Conservation (phyloP, 1,284 basidiomycete genomes). For the Ceratobasidium sp. region DNA sequence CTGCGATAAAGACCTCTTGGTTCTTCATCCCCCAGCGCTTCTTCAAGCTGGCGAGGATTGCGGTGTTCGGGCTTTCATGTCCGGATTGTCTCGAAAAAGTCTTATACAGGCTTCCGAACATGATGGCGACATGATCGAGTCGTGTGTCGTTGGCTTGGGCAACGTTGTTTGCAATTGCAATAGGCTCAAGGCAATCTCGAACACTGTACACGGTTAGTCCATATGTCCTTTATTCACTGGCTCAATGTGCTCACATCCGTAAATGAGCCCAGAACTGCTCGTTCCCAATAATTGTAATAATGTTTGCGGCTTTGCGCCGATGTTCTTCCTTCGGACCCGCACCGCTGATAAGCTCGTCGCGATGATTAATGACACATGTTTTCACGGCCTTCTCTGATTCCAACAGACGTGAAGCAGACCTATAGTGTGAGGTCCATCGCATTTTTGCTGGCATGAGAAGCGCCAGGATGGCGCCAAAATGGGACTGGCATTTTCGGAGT, state of each 20-base stretch:
- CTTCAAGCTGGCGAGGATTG: conserved; percentile 22
- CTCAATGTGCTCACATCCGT: background rate
- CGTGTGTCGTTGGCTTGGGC: conserved; percentile 2
- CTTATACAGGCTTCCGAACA: background rate
- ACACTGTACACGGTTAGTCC: background rate
- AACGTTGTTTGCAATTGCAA: conserved; percentile 26
- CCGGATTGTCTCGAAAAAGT: background rate
- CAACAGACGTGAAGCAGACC: too few species aligned
- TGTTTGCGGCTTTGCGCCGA: conserved; percentile 11
- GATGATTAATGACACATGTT: too few species aligned
- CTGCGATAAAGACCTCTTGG: conserved; percentile 20
- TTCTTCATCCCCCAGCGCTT: conserved; percentile 6
- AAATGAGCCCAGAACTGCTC: conserved; percentile 7
- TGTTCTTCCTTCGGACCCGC: too few species aligned
- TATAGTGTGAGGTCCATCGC: too few species aligned
- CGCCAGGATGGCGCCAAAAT: background rate
- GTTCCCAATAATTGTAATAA: background rate
- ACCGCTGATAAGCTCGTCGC: too few species aligned
- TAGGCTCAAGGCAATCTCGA: background rate
- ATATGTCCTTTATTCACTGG: background rate
- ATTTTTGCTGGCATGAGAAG: too few species aligned
- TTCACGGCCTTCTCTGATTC: too few species aligned
- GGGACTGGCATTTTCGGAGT: conserved; percentile 41
- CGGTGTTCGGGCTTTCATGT: background rate
- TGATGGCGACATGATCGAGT: conserved; percentile 13